These are phyloP conservation scores for Trichophyton verrucosum DNA, from an alignment of 2,329 filamentous ascomycete genomes.

Conservation along the genomic window DNA sequence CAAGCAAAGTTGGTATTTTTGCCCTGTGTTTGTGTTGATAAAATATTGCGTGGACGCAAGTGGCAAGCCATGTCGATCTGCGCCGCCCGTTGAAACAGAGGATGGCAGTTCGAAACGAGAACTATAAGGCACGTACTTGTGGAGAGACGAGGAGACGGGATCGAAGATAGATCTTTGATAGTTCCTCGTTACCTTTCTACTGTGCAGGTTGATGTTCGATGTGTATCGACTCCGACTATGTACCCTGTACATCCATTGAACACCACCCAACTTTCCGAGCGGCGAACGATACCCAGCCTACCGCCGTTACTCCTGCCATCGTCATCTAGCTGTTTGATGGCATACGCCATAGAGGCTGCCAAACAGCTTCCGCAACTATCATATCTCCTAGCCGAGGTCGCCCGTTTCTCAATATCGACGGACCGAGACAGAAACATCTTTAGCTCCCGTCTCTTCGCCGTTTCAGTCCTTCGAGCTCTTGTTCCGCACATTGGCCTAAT, in stretches of 20 bases:
- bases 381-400: not conserved
- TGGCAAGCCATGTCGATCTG: conserved; percentile 2
- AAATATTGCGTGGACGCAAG: not conserved
- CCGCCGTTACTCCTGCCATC: not conserved
- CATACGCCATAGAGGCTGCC: not conserved
- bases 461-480: not conserved
- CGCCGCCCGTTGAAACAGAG: not conserved
- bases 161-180: not conserved
- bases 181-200: not conserved
- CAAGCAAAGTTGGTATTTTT: not conserved
- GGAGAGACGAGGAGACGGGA: not conserved
- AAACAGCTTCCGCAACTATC: too few relatives aligned
- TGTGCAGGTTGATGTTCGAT: not conserved
- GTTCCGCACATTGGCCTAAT: not conserved
- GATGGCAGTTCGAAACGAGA: conserved; percentile 2
- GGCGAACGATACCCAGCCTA: not conserved
- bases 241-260: too few relatives aligned
- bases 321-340: not conserved
- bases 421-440: not conserved
- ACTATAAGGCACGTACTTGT: not conserved
- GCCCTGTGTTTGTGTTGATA: not conserved
- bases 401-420: not conserved
- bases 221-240: not conserved
- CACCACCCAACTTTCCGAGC: not conserved
- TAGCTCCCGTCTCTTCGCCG: not conserved